Evolutionary conservation across 1,139 yeast species (phyloP).

Genomic region (Protomyces pachydermus): DNA sequence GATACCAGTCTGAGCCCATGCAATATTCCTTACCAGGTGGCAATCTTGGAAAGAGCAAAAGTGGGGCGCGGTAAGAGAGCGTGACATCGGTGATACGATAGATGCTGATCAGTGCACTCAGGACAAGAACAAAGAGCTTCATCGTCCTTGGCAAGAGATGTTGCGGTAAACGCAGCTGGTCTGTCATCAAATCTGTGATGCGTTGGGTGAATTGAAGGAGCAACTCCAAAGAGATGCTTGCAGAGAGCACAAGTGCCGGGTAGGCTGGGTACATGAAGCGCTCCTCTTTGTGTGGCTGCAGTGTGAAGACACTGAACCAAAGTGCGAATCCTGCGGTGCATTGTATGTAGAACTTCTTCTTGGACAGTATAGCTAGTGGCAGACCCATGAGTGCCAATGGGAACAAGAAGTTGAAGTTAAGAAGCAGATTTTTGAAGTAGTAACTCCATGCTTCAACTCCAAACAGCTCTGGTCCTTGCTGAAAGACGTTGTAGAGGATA

Average conservation of each 20-base stretch:
- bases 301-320: constrained; percentile 64
- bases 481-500: constrained; percentile 73
- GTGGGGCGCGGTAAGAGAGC: constrained; percentile 41
- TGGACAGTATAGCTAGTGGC: constrained; percentile 31
- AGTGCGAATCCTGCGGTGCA: constrained; percentile 48
- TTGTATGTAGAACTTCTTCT: not conserved
- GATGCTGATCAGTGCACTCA: constrained; percentile 32
- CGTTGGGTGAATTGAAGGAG: not conserved
- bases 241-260: constrained; percentile 59
- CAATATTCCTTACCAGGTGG: constrained; percentile 42
- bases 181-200: not conserved
- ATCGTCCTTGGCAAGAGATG: not conserved
- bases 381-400: constrained; percentile 48
- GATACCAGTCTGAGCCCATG: constrained; percentile 91
- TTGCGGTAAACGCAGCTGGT: not conserved
- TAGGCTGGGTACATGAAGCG: constrained; percentile 83
- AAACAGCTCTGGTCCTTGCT: constrained; percentile 82
- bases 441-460: constrained; percentile 82
- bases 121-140: constrained; percentile 2
- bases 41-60: constrained; percentile 36
- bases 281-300: constrained; percentile 91
- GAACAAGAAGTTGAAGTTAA: constrained; percentile 65
- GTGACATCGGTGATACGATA: constrained; percentile 39
- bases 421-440: constrained; percentile 60
- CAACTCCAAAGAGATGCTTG: constrained; percentile 48